Percentiles rank a stretch among this genome's conserved stretches.
phyloP scores from a whole-genome alignment of 176 grass and related monocot genomes.

The Elymus sibiricus region DNA sequence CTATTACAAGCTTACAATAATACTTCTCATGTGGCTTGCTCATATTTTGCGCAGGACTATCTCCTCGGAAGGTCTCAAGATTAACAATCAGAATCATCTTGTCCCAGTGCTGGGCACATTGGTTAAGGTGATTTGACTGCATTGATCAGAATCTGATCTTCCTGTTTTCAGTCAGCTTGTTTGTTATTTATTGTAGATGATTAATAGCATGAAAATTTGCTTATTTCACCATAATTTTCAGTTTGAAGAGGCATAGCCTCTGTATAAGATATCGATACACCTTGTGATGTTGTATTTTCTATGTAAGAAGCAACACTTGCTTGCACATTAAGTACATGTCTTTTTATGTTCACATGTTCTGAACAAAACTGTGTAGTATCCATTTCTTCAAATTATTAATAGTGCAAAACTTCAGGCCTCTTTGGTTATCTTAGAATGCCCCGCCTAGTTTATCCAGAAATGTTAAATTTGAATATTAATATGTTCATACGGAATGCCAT shows the following conservation, averaged over 20 bases:
- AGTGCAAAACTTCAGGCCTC: neutral
- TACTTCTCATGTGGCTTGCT: slow-evolving; percentile 8
- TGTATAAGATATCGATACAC: neutral
- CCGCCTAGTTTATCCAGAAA: neutral
- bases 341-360: neutral
- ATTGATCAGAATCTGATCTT: neutral
- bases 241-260: neutral
- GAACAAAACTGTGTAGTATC: neutral
- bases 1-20: neutral
- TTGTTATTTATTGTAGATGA: neutral
- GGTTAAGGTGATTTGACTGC: slow-evolving; percentile 68
- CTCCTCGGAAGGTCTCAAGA: slow-evolving; percentile 69
- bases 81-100: slow-evolving; percentile 91
- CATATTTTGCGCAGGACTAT: slow-evolving; percentile 43
- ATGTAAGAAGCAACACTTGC: neutral
- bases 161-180: neutral
- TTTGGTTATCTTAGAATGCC: slow-evolving; percentile 2
- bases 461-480: neutral
- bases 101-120: slow-evolving; percentile 85
- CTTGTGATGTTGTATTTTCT: neutral
- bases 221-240: neutral
- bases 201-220: neutral
- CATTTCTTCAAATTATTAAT: neutral
- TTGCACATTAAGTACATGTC: neutral
- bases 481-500: neutral